These are phyloP conservation scores for Neurospora sp. DNA, from an alignment of 495 filamentous ascomycete species.

Conservation along the genomic window DNA sequence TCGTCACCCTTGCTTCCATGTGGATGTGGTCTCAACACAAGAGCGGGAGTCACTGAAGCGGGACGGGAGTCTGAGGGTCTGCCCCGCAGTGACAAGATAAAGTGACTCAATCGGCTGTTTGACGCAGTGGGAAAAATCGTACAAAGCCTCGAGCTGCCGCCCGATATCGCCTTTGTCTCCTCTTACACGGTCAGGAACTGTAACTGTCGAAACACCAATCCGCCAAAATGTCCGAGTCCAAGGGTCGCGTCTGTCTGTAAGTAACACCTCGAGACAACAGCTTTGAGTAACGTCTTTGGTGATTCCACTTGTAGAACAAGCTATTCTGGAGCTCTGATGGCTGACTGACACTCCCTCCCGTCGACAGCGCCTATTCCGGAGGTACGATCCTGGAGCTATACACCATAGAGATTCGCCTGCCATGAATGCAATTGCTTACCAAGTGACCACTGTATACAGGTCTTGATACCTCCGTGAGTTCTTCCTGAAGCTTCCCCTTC, in stretches of 20 bases:
- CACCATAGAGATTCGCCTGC: not conserved
- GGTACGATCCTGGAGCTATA: constrained; percentile 13
- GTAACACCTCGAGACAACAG: constrained; percentile 6
- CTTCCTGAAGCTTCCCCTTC: constrained; percentile 35
- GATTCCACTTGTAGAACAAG: not conserved
- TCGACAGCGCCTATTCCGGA: constrained; percentile 36
- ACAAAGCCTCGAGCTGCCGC: not conserved
- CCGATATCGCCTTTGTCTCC: not conserved
- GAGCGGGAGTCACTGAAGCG: too few relatives aligned
- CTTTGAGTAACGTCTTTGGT: not conserved
- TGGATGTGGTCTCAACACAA: too few relatives aligned
- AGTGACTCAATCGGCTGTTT: not conserved
- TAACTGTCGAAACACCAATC: not conserved
- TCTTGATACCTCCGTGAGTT: constrained; percentile 47
- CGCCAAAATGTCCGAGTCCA: constrained; percentile 22
- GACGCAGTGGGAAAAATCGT: not conserved
- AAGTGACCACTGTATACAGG: constrained; percentile 21
- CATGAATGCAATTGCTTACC: constrained; percentile 7
- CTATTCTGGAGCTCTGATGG: not conserved
- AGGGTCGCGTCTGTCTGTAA: constrained; percentile 38
- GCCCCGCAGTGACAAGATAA: not conserved
- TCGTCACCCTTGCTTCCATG: not conserved
- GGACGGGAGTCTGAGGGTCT: not conserved
- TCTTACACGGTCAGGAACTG: not conserved
- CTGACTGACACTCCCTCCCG: constrained; percentile 6